Conservation (phyloP, 1,139 yeast species). For the Suhomyces ambrosiae region DNA sequence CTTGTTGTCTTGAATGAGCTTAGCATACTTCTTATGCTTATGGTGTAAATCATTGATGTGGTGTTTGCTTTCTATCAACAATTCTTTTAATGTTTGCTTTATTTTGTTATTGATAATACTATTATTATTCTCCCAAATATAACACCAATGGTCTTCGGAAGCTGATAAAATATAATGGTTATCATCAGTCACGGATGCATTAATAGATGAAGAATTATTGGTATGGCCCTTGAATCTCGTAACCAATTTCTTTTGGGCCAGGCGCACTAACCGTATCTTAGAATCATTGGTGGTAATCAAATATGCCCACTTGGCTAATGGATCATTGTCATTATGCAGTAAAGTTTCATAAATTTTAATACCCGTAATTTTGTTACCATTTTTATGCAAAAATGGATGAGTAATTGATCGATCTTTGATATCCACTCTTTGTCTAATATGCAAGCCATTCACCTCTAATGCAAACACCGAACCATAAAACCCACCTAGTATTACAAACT, state of each 20-base stretch:
- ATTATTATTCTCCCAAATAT: constrained; percentile 64
- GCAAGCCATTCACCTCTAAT: constrained; percentile 67
- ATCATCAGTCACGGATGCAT: constrained; percentile 66
- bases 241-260: constrained; percentile 57
- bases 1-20: constrained; percentile 36
- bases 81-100: constrained; percentile 36
- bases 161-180: constrained; percentile 54
- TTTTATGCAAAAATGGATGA: constrained; percentile 29
- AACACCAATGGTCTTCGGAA: constrained; percentile 71
- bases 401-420: constrained; percentile 35
- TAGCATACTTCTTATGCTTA: constrained; percentile 36
- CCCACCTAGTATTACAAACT: constrained; percentile 72
- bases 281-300: constrained; percentile 81
- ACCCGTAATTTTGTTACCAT: constrained; percentile 46
- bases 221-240: constrained; percentile 74
- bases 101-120: constrained; percentile 42
- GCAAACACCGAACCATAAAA: constrained; percentile 71
- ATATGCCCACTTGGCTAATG: constrained; percentile 37
- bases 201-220: constrained; percentile 70
- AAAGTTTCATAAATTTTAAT: constrained; percentile 34
- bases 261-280: constrained; percentile 64
- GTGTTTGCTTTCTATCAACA: constrained; percentile 38
- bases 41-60: constrained; percentile 34
- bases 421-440: constrained; percentile 56
- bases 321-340: constrained; percentile 15